These are phyloP conservation scores for Colletotrichum viniferum DNA, from an alignment of 2,329 filamentous ascomycete genomes.

Conservation along the genomic window DNA sequence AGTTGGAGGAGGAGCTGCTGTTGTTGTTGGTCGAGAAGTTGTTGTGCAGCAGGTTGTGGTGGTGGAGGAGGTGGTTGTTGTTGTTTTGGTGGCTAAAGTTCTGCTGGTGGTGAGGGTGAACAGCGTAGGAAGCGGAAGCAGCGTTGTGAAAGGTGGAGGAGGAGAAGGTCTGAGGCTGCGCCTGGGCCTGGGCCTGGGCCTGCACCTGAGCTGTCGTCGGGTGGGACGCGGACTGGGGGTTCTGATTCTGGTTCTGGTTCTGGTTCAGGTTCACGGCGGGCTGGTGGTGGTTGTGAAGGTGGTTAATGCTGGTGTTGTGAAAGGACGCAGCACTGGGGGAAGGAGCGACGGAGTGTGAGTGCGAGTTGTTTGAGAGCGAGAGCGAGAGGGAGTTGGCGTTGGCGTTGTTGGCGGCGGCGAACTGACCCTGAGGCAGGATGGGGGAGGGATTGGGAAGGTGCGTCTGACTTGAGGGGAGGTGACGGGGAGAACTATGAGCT, in stretches of 20 bases:
- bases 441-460: conserved; percentile 49
- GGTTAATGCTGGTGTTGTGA: neutral
- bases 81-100: conserved; percentile 8
- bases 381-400: neutral
- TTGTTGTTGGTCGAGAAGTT: neutral
- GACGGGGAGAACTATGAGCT: conserved; percentile 44
- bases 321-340: conserved; percentile 14
- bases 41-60: neutral
- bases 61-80: neutral
- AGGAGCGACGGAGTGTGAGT: conserved; percentile 3
- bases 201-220: neutral
- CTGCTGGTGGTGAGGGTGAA: conserved; percentile 72
- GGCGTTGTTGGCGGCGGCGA: conserved; percentile 29
- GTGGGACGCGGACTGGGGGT: conserved; percentile 23
- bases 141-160: conserved; percentile 45
- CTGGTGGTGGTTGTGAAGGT: neutral
- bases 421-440: conserved; percentile 49
- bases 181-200: conserved; percentile 28
- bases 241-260: conserved; percentile 22
- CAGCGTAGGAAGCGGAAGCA: conserved; percentile 57
- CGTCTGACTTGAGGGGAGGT: conserved; percentile 42
- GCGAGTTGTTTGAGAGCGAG: neutral
- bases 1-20: conserved; percentile 11
- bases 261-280: neutral
- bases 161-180: conserved; percentile 26